Base-by-base conservation (phyloP, 1,284 basidiomycete genomes). In the Phellinidium pouzarii region DNA sequence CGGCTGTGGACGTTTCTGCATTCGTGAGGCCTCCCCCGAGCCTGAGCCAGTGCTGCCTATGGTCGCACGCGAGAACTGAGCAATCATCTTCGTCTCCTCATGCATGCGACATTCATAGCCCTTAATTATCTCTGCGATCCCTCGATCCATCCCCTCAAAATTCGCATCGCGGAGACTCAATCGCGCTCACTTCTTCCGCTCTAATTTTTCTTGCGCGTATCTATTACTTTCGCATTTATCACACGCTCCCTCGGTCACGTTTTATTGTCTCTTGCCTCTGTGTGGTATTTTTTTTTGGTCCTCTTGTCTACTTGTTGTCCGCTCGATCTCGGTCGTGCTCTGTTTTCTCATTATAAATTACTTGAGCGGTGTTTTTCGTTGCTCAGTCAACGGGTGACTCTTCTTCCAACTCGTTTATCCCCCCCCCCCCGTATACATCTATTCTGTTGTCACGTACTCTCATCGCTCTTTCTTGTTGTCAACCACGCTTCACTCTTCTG, bases 191-290 rank as follows among this genome's bases (percentile, higher is more conserved):
- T 25, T 19, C 29, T 25, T 20, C 27, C 22, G 41, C 50, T 27
- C 31, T 27, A 11, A 44, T 25, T 9, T 37, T n/a, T 27, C 11
- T 51, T 44, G 42, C 42, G 50, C 50, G 42, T 51, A 45, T 51
- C 27, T 51, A 51, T 51, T 31, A 5, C 22, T 8, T 45, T 51
- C 43, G 50, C 42, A 8, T 51, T 51, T 42, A 36, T 9, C 17
- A 42, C n/a, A n/a, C 40, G 40, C 34, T 48, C 46, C 29, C 38
- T 48, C 23, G n/a, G 14, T 20, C 17, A 20, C 14, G 11, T n/a
- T 27, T 31, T 7, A 23, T 7, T 41, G n/a, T 23, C n/a, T n/a
- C n/a, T n/a, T n/a, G n/a, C n/a, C n/a, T n/a, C n/a, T n/a, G n/a
- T n/a, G n/a, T n/a, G n/a, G n/a, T n/a, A n/a, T n/a, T 9, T 50